phyloP scores from a whole-genome alignment of 148 eudicot species.

The Polygonum maritimum region DNA sequence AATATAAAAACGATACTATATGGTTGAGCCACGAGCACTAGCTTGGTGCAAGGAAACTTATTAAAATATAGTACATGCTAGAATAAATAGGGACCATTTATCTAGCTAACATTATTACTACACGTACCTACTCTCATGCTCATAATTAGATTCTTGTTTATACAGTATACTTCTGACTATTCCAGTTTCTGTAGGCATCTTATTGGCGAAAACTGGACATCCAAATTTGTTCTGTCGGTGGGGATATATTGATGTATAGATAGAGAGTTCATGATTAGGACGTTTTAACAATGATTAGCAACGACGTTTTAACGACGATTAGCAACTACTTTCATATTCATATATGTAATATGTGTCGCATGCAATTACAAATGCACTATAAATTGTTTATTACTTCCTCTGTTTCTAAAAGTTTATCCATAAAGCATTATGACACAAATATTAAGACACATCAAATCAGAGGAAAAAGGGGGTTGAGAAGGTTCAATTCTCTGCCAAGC shows the following conservation, averaged over 20 bases:
- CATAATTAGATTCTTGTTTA: background rate
- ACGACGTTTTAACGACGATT: background rate
- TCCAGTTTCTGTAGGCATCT: background rate
- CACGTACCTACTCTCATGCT: background rate
- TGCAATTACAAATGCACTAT: background rate
- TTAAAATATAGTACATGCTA: background rate
- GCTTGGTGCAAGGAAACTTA: too few species aligned
- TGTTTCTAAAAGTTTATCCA: too few species aligned
- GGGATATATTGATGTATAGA: background rate
- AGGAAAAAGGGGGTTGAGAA: too few species aligned
- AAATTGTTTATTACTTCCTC: background rate
- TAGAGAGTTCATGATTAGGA: background rate
- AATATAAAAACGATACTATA: too few species aligned
- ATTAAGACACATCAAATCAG: too few species aligned
- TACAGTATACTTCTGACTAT: background rate
- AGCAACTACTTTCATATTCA: background rate
- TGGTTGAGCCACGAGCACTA: too few species aligned
- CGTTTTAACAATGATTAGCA: background rate
- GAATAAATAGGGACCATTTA: background rate
- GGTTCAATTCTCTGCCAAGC: too few species aligned
- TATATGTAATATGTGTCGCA: background rate
- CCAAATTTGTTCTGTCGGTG: background rate
- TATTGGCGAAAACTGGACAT: background rate
- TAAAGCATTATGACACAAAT: too few species aligned
- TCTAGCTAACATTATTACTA: background rate